Conservation (phyloP, 495 filamentous ascomycete species). For the Ascobolus immersus region DNA sequence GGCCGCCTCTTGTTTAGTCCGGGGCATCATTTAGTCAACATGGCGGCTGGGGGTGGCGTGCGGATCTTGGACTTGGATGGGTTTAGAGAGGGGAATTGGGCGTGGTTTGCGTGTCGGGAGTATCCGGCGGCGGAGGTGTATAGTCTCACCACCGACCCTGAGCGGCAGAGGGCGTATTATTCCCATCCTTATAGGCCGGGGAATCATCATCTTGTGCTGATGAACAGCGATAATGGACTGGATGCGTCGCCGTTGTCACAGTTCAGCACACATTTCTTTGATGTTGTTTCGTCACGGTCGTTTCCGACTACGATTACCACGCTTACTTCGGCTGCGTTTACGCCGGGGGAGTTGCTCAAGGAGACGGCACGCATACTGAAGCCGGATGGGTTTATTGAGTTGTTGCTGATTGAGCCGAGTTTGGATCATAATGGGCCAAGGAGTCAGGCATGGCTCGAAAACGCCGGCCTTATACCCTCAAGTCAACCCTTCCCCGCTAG, state of each 20-base stretch:
- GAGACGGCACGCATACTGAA: conserved; percentile 13
- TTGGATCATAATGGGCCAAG: conserved; percentile 15
- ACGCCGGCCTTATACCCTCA: conserved; percentile 5
- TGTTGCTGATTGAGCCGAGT: conserved; percentile 9
- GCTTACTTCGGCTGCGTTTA: no score
- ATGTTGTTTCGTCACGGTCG: conserved; percentile 5
- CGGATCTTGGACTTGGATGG: conserved; percentile 12
- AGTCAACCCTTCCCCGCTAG: conserved; percentile 1
- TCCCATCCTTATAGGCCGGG: not conserved
- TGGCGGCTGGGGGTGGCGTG: conserved; percentile 6
- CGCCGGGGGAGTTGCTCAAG: no score
- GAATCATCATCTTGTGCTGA: conserved; percentile 4
- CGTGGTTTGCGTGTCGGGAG: conserved; percentile 12
- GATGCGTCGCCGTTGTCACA: conserved; percentile 1
- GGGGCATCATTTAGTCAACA: conserved; percentile 12
- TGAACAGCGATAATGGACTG: no score
- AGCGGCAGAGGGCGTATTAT: not conserved
- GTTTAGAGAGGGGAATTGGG: conserved; percentile 10
- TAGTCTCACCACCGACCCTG: not conserved
- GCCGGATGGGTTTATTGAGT: conserved; percentile 13
- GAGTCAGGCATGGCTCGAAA: conserved; percentile 8
- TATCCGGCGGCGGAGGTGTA: conserved; percentile 10
- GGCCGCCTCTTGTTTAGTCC: conserved; percentile 15
- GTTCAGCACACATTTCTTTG: conserved; percentile 2
- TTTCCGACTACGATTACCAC: conserved; percentile 2